phyloP scores from a whole-genome alignment of 2,329 filamentous ascomycete species.

The Ophiostoma sp. region DNA sequence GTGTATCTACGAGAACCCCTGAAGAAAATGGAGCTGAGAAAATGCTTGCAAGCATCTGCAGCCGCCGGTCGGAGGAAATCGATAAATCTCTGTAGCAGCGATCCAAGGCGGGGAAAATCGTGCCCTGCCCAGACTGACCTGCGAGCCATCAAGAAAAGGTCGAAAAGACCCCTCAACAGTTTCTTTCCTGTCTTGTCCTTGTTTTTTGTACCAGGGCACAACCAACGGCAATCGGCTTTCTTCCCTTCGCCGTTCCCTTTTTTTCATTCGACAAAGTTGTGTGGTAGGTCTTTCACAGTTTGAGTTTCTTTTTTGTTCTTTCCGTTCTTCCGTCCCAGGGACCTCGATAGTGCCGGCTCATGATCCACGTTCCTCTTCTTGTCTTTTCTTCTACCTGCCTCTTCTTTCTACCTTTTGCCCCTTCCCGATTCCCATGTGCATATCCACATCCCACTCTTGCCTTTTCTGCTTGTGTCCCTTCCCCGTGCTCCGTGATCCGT shows the following conservation, averaged over 20 bases:
- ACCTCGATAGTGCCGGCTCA: background rate
- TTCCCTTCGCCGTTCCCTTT: background rate
- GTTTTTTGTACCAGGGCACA: background rate
- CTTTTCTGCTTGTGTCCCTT: background rate
- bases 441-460: background rate
- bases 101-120: background rate
- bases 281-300: background rate
- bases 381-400: background rate
- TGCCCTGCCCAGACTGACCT: background rate
- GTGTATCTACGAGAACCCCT: background rate
- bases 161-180: background rate
- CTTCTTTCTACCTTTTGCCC: background rate
- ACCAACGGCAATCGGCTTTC: background rate
- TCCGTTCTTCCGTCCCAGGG: background rate
- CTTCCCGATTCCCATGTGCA: constrained; percentile 8
- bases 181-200: background rate
- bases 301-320: background rate
- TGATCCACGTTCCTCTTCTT: background rate
- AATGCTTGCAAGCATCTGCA: background rate
- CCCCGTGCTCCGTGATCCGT: constrained; percentile 7
- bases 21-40: background rate
- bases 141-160: background rate
- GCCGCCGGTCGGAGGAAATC: background rate
- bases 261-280: background rate
- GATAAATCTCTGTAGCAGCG: background rate